Evolutionary conservation across 176 grass and related monocot genomes (phyloP).

Genomic region (Triticum dicoccoides): DNA sequence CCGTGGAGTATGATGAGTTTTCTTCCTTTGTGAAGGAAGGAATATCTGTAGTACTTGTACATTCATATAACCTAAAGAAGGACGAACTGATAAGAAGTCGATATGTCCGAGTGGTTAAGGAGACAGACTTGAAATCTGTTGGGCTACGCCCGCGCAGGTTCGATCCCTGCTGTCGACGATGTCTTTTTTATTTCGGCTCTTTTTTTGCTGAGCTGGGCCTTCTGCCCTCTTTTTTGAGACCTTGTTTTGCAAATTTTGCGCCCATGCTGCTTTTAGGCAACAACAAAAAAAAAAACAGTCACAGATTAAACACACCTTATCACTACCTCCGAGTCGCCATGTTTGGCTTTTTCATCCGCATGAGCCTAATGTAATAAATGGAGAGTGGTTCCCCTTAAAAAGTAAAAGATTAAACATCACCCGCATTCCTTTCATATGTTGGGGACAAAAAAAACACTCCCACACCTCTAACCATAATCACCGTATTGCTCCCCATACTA

Average conservation of each 20-base stretch:
- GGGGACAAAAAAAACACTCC: background rate
- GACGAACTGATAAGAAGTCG: background rate
- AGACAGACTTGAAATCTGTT: constrained; percentile 99
- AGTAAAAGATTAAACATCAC: background rate
- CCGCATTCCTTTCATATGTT: background rate
- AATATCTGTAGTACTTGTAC: no score
- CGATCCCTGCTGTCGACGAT: constrained; percentile 75
- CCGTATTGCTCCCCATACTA: no score
- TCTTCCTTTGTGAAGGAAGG: no score
- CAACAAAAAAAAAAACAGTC: no score
- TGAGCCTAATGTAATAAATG: no score
- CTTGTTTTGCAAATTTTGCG: background rate
- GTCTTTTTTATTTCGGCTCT: rapidly evolving
- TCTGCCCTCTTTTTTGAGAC: background rate
- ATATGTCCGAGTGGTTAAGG: constrained; percentile 99
- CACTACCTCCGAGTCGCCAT: no score
- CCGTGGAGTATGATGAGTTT: no score
- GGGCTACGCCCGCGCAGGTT: constrained; percentile 91
- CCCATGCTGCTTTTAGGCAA: no score
- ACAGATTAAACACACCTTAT: no score
- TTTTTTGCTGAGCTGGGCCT: background rate
- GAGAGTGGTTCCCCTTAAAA: no score
- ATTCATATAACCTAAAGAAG: no score
- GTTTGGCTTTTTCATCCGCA: no score
- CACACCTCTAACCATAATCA: background rate